Conservation (phyloP, 2,329 filamentous ascomycete genomes). For the Arthrobotrys conoides region DNA sequence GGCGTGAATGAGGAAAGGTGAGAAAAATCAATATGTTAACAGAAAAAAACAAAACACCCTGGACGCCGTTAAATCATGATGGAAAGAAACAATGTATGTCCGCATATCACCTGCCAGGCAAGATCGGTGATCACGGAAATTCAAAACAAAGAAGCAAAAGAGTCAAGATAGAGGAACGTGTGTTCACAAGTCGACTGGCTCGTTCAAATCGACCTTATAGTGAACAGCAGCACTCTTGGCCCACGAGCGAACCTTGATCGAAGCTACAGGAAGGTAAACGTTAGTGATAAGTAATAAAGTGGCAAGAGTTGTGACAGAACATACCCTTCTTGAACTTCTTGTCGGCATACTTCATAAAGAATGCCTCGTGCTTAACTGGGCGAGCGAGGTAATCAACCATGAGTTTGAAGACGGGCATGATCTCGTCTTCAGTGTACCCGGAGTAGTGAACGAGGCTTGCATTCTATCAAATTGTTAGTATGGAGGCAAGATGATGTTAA, state of each 20-base stretch:
- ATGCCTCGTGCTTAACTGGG: slow-evolving; percentile 92
- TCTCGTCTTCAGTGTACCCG: slow-evolving; percentile 92
- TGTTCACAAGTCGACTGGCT: slow-evolving; percentile 54
- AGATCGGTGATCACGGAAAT: slow-evolving; percentile 54
- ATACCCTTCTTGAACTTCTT: slow-evolving; percentile 99
- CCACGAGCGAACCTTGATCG: slow-evolving; percentile 63
- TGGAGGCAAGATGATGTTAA: neutral
- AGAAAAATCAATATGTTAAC: slow-evolving; percentile 39
- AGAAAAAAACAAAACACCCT: slow-evolving; percentile 46
- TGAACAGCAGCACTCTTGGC: slow-evolving; percentile 55
- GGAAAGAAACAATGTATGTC: slow-evolving; percentile 45
- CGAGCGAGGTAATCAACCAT: slow-evolving; percentile 97
- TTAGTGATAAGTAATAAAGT: slow-evolving; percentile 60
- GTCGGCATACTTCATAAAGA: slow-evolving; percentile 99
- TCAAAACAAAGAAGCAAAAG: slow-evolving; percentile 35
- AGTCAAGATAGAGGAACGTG: slow-evolving; percentile 20
- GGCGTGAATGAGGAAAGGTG: slow-evolving; percentile 20
- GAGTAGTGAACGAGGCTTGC: slow-evolving; percentile 89
- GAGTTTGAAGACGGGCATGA: slow-evolving; percentile 89
- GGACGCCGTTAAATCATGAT: slow-evolving; percentile 60
- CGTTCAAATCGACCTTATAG: slow-evolving; percentile 57
- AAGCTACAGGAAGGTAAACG: slow-evolving; percentile 63
- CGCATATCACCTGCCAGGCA: slow-evolving; percentile 56
- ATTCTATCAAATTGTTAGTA: slow-evolving; percentile 72
- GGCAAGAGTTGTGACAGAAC: slow-evolving; percentile 62